Percentiles rank a stretch among this genome's conserved stretches.
Conservation (phyloP, 805 yeast species). For the Kodamaea lidongshanica region DNA sequence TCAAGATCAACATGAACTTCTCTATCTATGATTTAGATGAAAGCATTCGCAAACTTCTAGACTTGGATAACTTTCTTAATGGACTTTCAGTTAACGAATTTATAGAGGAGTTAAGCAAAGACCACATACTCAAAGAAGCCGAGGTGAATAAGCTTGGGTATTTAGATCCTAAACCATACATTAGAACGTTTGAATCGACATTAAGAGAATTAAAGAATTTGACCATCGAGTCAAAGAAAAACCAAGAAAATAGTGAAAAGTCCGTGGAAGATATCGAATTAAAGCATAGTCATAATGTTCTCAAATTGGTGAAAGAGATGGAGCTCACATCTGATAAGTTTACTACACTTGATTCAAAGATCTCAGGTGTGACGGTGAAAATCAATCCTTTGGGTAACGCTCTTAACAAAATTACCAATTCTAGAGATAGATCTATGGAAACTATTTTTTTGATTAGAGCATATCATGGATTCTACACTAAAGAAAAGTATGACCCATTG, state of each 20-base stretch:
- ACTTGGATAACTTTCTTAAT: slow-evolving; percentile 56
- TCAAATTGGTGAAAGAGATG: slow-evolving; percentile 46
- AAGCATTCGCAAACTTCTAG: slow-evolving; percentile 50
- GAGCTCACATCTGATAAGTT: slow-evolving; percentile 43
- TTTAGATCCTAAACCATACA: slow-evolving; percentile 90
- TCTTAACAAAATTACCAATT: slow-evolving; percentile 59
- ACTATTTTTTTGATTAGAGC: slow-evolving; percentile 70
- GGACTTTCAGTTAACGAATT: slow-evolving; percentile 74
- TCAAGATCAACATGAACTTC: slow-evolving; percentile 17
- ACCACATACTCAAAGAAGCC: slow-evolving; percentile 48
- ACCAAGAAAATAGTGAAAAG: slow-evolving; percentile 46
- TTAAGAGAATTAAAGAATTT: slow-evolving; percentile 63
- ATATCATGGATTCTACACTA: slow-evolving; percentile 69
- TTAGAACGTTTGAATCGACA: slow-evolving; percentile 86
- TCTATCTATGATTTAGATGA: slow-evolving; percentile 58
- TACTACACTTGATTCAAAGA: slow-evolving; percentile 43
- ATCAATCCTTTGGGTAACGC: slow-evolving; percentile 68
- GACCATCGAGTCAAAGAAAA: slow-evolving; percentile 47
- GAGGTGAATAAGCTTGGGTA: slow-evolving; percentile 47
- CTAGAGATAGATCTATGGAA: slow-evolving; percentile 66
- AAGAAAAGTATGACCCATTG: slow-evolving; percentile 49
- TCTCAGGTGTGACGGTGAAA: slow-evolving; percentile 50
- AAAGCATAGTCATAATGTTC: slow-evolving; percentile 61
- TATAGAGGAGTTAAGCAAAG: slow-evolving; percentile 70
- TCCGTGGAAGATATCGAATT: slow-evolving; percentile 59